Conservation (phyloP, 1,284 basidiomycete genomes). For the Ustilago bromivora region DNA sequence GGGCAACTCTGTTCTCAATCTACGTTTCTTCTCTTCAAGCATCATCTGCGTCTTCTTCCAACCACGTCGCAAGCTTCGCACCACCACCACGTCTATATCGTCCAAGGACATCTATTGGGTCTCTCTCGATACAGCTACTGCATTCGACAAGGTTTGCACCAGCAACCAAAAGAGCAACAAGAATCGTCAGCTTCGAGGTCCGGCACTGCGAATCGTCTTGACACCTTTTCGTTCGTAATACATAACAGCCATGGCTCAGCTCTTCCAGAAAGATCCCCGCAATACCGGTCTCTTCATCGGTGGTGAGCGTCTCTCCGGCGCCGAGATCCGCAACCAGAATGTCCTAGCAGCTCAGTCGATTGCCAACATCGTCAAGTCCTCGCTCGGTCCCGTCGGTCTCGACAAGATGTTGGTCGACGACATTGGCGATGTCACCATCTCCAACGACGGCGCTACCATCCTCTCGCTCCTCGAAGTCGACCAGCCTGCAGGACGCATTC, state of each 20-base stretch:
- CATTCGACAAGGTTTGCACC: not conserved
- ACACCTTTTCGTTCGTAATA: not conserved
- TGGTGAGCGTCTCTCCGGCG: conserved; percentile 91
- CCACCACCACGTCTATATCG: not conserved
- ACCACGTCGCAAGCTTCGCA: not conserved
- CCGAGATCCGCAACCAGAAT: conserved; percentile 91
- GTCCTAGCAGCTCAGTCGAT: conserved; percentile 96
- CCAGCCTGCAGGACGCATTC: conserved; percentile 92
- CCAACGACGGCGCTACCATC: conserved; percentile 99
- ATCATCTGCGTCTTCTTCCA: conserved; percentile 1
- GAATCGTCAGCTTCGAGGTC: not conserved
- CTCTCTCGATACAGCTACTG: not conserved
- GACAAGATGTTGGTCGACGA: conserved; percentile 90
- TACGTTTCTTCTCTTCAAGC: not conserved
- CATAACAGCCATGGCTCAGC: conserved; percentile 61
- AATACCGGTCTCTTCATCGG: conserved; percentile 78
- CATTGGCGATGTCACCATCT: conserved; percentile 99
- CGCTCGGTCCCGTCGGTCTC: conserved; percentile 85
- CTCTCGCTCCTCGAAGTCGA: conserved; percentile 89
- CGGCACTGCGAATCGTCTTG: not conserved
- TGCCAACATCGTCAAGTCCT: conserved; percentile 97
- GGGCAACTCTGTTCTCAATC: conserved; percentile 1
- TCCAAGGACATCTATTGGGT: no score
- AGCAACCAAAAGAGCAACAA: not conserved
- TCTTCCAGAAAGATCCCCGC: conserved; percentile 69